These are phyloP conservation scores for Neofusicoccum ribis DNA, from an alignment of 2,329 filamentous ascomycete species.

Conservation along the genomic window DNA sequence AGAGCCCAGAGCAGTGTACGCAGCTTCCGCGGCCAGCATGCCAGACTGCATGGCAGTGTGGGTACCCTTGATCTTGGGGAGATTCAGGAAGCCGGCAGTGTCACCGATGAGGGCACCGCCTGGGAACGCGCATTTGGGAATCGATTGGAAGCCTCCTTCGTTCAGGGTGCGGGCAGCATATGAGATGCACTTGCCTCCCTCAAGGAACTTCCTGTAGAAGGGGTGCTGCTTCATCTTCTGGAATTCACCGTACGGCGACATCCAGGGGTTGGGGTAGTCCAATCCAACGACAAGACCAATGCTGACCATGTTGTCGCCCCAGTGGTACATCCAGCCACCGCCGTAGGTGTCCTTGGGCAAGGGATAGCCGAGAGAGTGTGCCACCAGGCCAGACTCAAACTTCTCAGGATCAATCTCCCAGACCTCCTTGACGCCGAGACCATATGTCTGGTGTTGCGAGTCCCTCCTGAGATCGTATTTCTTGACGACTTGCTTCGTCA, in stretches of 20 bases:
- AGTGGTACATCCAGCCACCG: conserved; percentile 98
- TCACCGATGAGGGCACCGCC: conserved; percentile 95
- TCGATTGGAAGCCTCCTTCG: conserved; percentile 96
- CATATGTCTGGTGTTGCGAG: conserved; percentile 93
- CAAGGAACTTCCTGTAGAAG: conserved; percentile 80
- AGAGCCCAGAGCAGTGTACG: conserved; percentile 70
- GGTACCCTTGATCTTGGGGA: conserved; percentile 97
- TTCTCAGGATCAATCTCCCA: conserved; percentile 96
- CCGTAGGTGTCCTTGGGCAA: conserved; percentile 87
- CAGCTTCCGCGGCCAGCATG: conserved; percentile 91
- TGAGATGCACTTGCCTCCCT: conserved; percentile 95
- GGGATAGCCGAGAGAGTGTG: conserved; percentile 92
- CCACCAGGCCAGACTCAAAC: conserved; percentile 81
- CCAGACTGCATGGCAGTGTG: conserved; percentile 98
- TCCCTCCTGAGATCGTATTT: conserved; percentile 89
- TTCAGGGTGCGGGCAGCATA: conserved; percentile 90
- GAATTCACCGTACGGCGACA: conserved; percentile 94
- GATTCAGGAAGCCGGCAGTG: conserved; percentile 93
- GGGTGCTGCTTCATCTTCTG: conserved; percentile 98
- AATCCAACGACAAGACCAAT: conserved; percentile 89
- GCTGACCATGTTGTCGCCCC: conserved; percentile 93
- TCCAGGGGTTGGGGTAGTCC: conserved; percentile 95
- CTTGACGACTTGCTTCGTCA: conserved; percentile 92
- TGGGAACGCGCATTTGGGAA: conserved; percentile 94
- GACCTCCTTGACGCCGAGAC: conserved; percentile 90